Evolutionary conservation across 176 grass and related monocot species (phyloP).

Genomic region (Thalia dealbata): DNA sequence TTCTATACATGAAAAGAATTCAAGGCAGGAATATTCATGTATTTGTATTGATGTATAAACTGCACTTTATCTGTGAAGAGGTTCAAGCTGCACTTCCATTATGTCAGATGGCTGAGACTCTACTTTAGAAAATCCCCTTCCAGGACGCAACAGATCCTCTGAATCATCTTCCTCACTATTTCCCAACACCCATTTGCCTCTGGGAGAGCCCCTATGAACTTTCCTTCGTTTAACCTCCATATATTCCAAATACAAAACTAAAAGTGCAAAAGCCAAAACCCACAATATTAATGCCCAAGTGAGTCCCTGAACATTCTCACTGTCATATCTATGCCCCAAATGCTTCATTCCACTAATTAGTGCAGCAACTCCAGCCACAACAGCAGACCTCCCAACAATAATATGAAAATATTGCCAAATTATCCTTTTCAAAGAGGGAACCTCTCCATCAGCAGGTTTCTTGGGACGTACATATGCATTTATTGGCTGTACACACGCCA

Average conservation of each 20-base stretch:
- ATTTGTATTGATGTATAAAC: background rate
- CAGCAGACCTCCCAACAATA: slow-evolving; percentile 64
- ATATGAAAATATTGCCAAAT: slow-evolving; percentile 85
- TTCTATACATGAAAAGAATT: slow-evolving; percentile 15
- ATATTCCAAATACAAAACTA: slow-evolving; percentile 65
- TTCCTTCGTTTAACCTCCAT: slow-evolving; percentile 44
- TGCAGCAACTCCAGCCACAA: slow-evolving; percentile 49
- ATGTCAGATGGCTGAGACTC: slow-evolving; percentile 36
- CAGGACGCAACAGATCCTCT: slow-evolving; percentile 64
- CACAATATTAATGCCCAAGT: slow-evolving; percentile 73
- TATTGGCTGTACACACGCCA: slow-evolving; percentile 60
- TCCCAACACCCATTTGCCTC: slow-evolving; percentile 63
- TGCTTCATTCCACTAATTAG: slow-evolving; percentile 88
- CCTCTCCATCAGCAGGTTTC: slow-evolving; percentile 38
- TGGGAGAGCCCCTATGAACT: slow-evolving; percentile 26
- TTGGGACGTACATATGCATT: slow-evolving; percentile 72
- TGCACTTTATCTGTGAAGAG: slow-evolving; percentile 49
- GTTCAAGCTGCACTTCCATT: slow-evolving; percentile 80
- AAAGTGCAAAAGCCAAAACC: slow-evolving; percentile 47
- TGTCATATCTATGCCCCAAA: slow-evolving; percentile 64
- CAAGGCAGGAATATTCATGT: slow-evolving; percentile 1
- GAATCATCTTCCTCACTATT: slow-evolving; percentile 76
- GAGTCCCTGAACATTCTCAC: slow-evolving; percentile 76
- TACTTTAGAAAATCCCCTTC: slow-evolving; percentile 33
- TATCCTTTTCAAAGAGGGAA: slow-evolving; percentile 33